These are phyloP conservation scores for Microascus cirrosus DNA, from an alignment of 2,329 filamentous ascomycete species.

Conservation along the genomic window DNA sequence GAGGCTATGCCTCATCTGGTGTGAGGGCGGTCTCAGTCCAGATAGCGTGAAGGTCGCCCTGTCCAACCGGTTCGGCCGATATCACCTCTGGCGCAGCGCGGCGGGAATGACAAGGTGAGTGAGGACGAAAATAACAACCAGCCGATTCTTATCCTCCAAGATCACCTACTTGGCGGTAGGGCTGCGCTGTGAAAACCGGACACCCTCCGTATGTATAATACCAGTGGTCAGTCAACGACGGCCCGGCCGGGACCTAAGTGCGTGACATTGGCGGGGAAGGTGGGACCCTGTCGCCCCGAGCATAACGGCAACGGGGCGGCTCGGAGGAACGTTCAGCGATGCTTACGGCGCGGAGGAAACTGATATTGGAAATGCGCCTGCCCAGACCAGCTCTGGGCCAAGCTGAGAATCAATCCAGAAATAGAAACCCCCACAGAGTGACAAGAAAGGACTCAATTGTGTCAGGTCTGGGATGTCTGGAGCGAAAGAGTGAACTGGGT, in stretches of 20 bases:
- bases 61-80: neutral
- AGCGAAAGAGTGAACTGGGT: no score
- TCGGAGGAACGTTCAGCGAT: constrained; percentile 2
- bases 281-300: neutral
- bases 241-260: no score
- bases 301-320: neutral
- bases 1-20: neutral
- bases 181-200: neutral
- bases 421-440: neutral
- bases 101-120: neutral
- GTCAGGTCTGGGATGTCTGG: no score
- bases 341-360: neutral
- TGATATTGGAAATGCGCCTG: neutral
- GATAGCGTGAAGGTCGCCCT: neutral
- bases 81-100: neutral
- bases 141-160: neutral
- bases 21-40: neutral
- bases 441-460: no score
- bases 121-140: neutral
- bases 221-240: neutral
- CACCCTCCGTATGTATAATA: neutral
- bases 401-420: neutral
- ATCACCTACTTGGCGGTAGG: neutral
- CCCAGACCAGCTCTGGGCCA: neutral
- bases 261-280: neutral